These are phyloP conservation scores for Phytopythium montanum DNA, from an alignment of 352 stramenopile species.

Conservation along the genomic window DNA sequence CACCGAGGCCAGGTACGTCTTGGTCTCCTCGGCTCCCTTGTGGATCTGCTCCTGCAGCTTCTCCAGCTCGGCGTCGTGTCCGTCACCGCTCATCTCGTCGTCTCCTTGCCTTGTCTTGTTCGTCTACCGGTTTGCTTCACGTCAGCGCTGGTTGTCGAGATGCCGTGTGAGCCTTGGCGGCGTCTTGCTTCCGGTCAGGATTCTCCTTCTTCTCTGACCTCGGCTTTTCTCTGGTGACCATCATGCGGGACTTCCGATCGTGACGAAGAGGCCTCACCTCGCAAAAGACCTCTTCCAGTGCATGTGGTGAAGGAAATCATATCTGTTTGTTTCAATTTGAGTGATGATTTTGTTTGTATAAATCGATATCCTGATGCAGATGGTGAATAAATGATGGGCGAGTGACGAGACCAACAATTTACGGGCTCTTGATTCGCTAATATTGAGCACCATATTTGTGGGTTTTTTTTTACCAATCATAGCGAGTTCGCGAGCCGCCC, in stretches of 20 bases:
- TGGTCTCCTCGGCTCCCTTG: conserved; percentile 67
- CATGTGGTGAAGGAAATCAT: not conserved
- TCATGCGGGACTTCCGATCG: conserved; percentile 1
- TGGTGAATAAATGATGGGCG: not conserved
- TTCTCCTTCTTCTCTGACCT: no score
- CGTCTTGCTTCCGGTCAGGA: no score
- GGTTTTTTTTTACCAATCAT: not conserved
- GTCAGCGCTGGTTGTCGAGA: not conserved
- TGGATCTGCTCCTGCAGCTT: conserved; percentile 71
- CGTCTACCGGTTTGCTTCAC: not conserved
- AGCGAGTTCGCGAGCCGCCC: not conserved
- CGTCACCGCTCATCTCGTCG: conserved; percentile 3
- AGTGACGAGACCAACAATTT: not conserved
- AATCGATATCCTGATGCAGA: not conserved
- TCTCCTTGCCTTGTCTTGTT: not conserved
- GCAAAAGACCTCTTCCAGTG: not conserved
- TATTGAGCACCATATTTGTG: no score
- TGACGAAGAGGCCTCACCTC: conserved; percentile 6
- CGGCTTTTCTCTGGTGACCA: not conserved
- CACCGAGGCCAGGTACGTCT: conserved; percentile 62
- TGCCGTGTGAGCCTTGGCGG: not conserved
- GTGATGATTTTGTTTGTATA: no score
- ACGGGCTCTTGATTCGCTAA: not conserved
- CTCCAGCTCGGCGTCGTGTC: conserved; percentile 31
- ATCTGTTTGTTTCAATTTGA: no score